Evolutionary conservation across 768 basidiomycete species (phyloP).

Genomic region (Austroboletus eburneus): DNA sequence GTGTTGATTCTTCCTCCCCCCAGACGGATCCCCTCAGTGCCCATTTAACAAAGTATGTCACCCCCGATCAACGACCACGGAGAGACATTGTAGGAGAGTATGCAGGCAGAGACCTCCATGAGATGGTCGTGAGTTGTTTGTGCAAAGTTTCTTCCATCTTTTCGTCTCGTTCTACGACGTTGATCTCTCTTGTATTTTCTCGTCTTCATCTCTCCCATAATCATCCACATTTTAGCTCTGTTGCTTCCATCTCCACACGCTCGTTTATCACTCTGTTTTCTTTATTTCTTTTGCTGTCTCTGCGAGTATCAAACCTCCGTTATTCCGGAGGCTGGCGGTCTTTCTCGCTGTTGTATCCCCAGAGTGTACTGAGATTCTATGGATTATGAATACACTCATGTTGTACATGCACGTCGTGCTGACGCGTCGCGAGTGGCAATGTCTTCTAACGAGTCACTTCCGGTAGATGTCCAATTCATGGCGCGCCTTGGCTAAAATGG

Average conservation of each 20-base stretch:
- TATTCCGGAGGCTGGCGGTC: conserved; percentile 7
- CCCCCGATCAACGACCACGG: conserved; percentile 67
- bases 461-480: conserved; percentile 85
- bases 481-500: conserved; percentile 81
- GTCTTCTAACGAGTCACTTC: conserved; percentile 11
- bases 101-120: conserved; percentile 67
- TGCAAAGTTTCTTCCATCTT: conserved; percentile 12
- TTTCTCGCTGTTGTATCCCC: conserved; percentile 21
- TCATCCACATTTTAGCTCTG: conserved; percentile 16
- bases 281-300: conserved; percentile 19
- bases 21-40: conserved; percentile 83
- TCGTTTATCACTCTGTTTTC: conserved; percentile 19
- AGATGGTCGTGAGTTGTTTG: conserved; percentile 64
- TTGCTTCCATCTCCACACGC: conserved; percentile 19
- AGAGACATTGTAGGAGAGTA: conserved; percentile 76
- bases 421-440: background rate
- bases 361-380: conserved; percentile 19
- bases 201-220: conserved; percentile 5
- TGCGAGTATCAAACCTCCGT: conserved; percentile 15
- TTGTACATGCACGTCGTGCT: background rate
- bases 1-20: conserved; percentile 2
- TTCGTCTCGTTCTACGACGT: conserved; percentile 3
- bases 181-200: conserved; percentile 8
- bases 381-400: conserved; percentile 8
- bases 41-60: conserved; percentile 80